These are phyloP conservation scores for Cronartium quercuum DNA, from an alignment of 1,284 basidiomycete species.

Conservation along the genomic window DNA sequence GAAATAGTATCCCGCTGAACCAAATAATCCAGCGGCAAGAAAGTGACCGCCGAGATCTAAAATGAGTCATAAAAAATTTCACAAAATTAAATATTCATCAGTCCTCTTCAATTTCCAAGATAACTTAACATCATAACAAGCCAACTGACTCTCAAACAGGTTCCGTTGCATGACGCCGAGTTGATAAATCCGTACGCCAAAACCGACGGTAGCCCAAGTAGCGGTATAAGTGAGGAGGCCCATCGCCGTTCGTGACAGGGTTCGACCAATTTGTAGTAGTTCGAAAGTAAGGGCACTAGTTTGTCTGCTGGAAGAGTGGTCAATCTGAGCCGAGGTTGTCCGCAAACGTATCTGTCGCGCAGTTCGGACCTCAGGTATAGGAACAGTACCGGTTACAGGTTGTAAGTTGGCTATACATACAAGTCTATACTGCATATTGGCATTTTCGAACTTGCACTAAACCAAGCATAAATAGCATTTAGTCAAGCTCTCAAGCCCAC, in stretches of 20 bases:
- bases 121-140: background rate
- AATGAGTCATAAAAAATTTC: background rate
- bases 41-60: constrained; percentile 26
- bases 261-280: background rate
- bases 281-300: background rate
- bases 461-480: too few species aligned
- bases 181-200: constrained; percentile 28
- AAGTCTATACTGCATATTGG: too few species aligned
- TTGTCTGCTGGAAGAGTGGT: background rate
- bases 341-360: too few species aligned
- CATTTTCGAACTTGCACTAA: too few species aligned
- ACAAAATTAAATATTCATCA: background rate
- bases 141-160: constrained; percentile 13
- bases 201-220: constrained; percentile 22
- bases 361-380: too few species aligned
- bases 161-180: constrained; percentile 23
- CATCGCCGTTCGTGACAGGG: background rate
- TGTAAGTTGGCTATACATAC: too few species aligned
- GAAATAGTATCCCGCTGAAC: constrained; percentile 28
- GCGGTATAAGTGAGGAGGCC: constrained; percentile 17
- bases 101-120: background rate
- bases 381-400: too few species aligned
- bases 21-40: constrained; percentile 18
- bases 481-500: too few species aligned
- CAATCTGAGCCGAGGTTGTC: background rate